Evolutionary conservation across 2,329 filamentous ascomycete genomes (phyloP).

Genomic region (Colletotrichum sp.): DNA sequence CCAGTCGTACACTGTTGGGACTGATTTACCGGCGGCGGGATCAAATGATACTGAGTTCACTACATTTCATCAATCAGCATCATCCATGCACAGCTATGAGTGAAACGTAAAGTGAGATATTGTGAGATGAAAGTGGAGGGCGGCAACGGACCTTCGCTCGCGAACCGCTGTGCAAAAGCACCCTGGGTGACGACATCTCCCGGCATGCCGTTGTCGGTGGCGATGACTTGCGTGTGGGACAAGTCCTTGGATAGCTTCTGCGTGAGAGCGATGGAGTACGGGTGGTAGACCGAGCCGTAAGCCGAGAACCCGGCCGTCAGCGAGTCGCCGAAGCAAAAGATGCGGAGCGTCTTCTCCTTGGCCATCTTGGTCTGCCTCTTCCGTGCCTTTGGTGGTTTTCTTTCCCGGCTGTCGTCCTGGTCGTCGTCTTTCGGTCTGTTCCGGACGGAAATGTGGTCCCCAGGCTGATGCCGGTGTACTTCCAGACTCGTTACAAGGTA

Average conservation of each 20-base stretch:
- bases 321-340: slow-evolving; percentile 71
- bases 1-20: slow-evolving; percentile 55
- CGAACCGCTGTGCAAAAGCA: slow-evolving; percentile 35
- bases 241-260: slow-evolving; percentile 52
- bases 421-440: neutral
- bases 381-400: neutral
- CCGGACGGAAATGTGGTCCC: neutral
- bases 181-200: slow-evolving; percentile 53
- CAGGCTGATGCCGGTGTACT: neutral
- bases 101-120: neutral
- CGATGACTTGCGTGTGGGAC: slow-evolving; percentile 43
- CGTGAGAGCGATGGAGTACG: slow-evolving; percentile 58
- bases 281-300: slow-evolving; percentile 48
- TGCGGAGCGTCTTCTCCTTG: slow-evolving; percentile 42
- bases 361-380: neutral
- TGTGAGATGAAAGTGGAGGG: neutral
- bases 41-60: slow-evolving; percentile 43
- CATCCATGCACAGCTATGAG: neutral
- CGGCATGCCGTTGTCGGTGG: slow-evolving; percentile 52
- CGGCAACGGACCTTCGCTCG: slow-evolving; percentile 39
- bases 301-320: slow-evolving; percentile 62
- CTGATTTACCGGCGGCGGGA: slow-evolving; percentile 32
- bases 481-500: neutral
- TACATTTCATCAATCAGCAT: slow-evolving; percentile 11
- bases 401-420: neutral